Base-by-base conservation (phyloP, 805 yeast species). In the Candida nemodendra region DNA sequence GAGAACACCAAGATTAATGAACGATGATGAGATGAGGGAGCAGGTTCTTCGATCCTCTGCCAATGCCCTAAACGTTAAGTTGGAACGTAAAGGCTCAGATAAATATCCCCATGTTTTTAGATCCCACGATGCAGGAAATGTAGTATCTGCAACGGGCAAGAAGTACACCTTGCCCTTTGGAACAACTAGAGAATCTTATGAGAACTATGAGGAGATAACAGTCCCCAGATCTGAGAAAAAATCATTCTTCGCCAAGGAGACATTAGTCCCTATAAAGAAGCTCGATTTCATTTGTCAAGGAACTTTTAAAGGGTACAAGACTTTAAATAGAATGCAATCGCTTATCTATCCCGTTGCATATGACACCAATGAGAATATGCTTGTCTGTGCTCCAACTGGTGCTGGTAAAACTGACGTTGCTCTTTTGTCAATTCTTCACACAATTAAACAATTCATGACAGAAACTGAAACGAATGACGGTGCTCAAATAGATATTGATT, bases 381-480 rank as follows among this genome's bases (percentile, higher is more conserved):
- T 90, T 34, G 88, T 90, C 4, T 90, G 97, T 77, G 96, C 97
- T 0, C 97, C 97, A 1, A 90, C 97, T 0, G 97, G 97, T 72
- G 96, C 97, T 5, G 97, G 97, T 75, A 90, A 90, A 57, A 90
- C 97, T 0, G 96, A 90, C 61, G 91, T 90, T 18, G 97, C 97
- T 0, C 62, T 90, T 41, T 65, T 90, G 26, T 70, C 96, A 0
- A 79, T 90, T 45, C 65, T 90, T 36, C 91, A 84, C 53, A 77
- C 93, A 0, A 81, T 91, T 11, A 76, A 79, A 24, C 95, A 86
- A 55, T 82, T 74, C 57, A 72, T 80, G 0, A 72, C 77, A 0
- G 78, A 77, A 38, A 64, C 72, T 1, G 62, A 61, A 34, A 66
- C 72, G 2, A 74, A 65, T 4, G 79, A 71, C 16, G 70, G 71